Base-by-base conservation (phyloP, 1,139 yeast species). In the Kurtzmaniella quercitrusa region DNA sequence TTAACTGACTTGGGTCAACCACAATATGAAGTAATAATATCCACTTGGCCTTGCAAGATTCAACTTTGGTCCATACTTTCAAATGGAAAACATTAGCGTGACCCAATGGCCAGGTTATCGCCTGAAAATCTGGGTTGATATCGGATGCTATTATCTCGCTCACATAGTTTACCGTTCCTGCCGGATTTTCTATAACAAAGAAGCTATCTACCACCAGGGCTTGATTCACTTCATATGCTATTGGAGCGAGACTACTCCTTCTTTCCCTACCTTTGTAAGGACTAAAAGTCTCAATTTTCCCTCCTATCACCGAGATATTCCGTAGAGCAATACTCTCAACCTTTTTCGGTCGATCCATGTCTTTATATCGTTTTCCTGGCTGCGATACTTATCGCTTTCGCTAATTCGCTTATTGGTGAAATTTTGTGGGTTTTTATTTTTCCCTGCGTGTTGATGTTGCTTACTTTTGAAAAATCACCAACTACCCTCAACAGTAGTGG, bases 111-210 rank as follows among this genome's bases (percentile, higher is more conserved):
- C 71, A 44, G 5, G 55, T 46, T 2, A 69, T 45, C 5, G 49
- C 52, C 20, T 61, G 55, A 46, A 68, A 71, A 35, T 58, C 54
- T 3, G 74, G 74, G 40, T 57, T 56, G 52, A 57, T 48, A 40
- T 55, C 59, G 5, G 47, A 43, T 4, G 38, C 39, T 0, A 56
- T 49, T 6, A 66, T 55, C 44, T 68, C 75, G 48, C 75, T 69
- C n/a, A 71, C 54, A 47, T 69, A 68, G 3, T 69, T 39, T 33
- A 66, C 37, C 11, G 11, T 12, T 4, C 37, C 37, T 4, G n/a
- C n/a, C 4, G 8, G 15, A 14, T 18, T 20, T 34, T 34, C 37
- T 12, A 19, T n/a, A 7, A 14, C 16, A 14, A 19, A 34, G 20
- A 34, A 34, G 20, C 37, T 34, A 34, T 34, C 26, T 12, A 34